Base-by-base conservation (phyloP, 371 early-diverging fungal species). In the Massospora cicadina region DNA sequence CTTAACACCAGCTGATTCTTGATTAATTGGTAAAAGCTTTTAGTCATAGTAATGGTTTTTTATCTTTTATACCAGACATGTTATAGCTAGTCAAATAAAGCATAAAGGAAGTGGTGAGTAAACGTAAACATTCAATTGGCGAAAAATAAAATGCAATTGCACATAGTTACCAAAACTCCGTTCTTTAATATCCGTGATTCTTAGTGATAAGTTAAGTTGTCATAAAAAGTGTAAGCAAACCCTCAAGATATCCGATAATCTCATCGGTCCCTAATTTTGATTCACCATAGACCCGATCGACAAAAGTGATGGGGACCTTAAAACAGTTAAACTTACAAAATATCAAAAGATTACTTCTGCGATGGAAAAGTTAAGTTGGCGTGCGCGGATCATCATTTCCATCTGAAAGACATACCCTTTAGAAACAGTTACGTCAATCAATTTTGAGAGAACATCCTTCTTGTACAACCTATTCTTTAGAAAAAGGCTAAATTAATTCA, bases 331-430 rank as follows among this genome's bases (percentile, higher is more conserved):
- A 43, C 43, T 17, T 10, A 10, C 10, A 17, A 17, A 17, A 43
- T 43, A 17, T 17, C 10, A 10, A 5, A 59, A 59, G 29, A 62
- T 2, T 33, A 74, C 74, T 71, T 99, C 99, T 26, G 86, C 93
- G 55, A 99, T 90, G 21, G 81, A 77, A 69, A 75, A 92, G 64
- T 84, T 81, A 73, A 92, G 83, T 76, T 93, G 91, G 69, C 90
- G 79, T 53, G 98, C 98, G 33, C 97, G 84, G 21, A 94, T 91
- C 85, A 99, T 97, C 88, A 98, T 92, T 74, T 99, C 99, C 98
- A 98, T 98, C 75, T 99, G 99, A 79, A 98, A 97, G 2, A 98
- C 95, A 71, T 98, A 99, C 3, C 99, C 99, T 73, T 93, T 92
- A 43, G 95, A 88, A 25, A 87, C 79, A 2, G 91, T 91, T 2